phyloP scores from a whole-genome alignment of 495 filamentous ascomycete genomes.

The Penicillium simplicissimum region DNA sequence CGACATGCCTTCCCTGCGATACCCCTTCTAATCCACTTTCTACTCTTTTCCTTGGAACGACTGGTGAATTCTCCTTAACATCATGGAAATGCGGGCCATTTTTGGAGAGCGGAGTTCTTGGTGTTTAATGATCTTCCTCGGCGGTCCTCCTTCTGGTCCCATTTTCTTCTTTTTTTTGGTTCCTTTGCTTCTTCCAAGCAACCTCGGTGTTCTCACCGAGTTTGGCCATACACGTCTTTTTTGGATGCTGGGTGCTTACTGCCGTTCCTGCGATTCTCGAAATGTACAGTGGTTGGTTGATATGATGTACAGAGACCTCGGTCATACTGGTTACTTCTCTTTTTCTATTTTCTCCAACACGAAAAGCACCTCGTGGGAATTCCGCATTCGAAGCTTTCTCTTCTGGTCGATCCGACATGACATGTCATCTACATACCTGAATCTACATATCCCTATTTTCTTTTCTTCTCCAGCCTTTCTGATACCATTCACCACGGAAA shows the following conservation, averaged over 20 bases:
- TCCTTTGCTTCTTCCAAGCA: neutral
- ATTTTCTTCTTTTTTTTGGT: neutral
- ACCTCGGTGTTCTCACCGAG: neutral
- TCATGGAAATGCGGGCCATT: slow-evolving; percentile 20
- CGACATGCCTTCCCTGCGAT: slow-evolving; percentile 19
- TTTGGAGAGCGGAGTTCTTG: slow-evolving; percentile 26
- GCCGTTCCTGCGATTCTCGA: slow-evolving; percentile 4
- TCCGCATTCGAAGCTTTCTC: neutral
- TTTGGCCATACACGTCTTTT: slow-evolving; percentile 2
- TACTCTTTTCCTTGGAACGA: slow-evolving; percentile 8
- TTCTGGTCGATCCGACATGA: neutral
- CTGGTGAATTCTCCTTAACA: slow-evolving; percentile 16
- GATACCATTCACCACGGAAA: too few species aligned
- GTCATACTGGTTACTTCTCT: neutral
- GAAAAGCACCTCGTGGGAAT: slow-evolving; percentile 16
- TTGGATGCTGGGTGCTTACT: slow-evolving; percentile 9
- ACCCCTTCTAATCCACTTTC: slow-evolving; percentile 21
- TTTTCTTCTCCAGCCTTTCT: slow-evolving; percentile 1
- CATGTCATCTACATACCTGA: slow-evolving; percentile 1
- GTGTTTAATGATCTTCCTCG: neutral
- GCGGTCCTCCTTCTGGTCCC: slow-evolving; percentile 4
- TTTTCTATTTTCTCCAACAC: slow-evolving; percentile 1
- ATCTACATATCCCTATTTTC: slow-evolving; percentile 12
- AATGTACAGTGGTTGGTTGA: slow-evolving; percentile 23
- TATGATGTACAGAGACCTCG: slow-evolving; percentile 25